Percentiles rank a stretch among this genome's conserved stretches.
phyloP scores from a whole-genome alignment of 2,329 filamentous ascomycete genomes.

The Fusarium illudens region DNA sequence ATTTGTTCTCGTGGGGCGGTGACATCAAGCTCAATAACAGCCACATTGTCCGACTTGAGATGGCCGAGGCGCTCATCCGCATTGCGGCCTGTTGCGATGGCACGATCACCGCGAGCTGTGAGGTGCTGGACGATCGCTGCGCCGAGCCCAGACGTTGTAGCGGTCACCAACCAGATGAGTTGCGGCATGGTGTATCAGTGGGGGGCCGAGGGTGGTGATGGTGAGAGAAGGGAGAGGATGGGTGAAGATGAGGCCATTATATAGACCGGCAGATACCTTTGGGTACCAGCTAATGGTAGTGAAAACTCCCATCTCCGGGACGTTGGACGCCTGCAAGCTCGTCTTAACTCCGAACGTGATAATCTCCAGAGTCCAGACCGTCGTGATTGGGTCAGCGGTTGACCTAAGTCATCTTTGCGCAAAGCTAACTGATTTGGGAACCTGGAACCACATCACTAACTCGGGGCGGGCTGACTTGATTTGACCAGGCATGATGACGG shows the following conservation, averaged over 20 bases:
- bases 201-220: not conserved
- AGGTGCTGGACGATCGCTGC: conserved; percentile 33
- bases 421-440: not conserved
- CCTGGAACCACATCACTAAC: not conserved
- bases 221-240: not conserved
- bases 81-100: conserved; percentile 44
- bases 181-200: not conserved
- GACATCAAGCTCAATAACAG: conserved; percentile 46
- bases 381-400: not conserved
- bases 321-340: not conserved
- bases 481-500: not conserved
- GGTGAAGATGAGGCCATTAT: not conserved
- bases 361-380: too few relatives aligned
- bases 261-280: not conserved
- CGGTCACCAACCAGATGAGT: conserved; percentile 47
- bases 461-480: not conserved
- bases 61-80: conserved; percentile 37
- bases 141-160: conserved; percentile 45
- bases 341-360: not conserved
- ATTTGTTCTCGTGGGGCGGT: conserved; percentile 33
- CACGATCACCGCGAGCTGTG: conserved; percentile 42
- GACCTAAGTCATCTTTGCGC: not conserved
- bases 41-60: conserved; percentile 40
- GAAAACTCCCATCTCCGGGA: not conserved
- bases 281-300: not conserved